These are phyloP conservation scores for Penicillium tannophilum DNA, from an alignment of 495 filamentous ascomycete species.

Conservation along the genomic window DNA sequence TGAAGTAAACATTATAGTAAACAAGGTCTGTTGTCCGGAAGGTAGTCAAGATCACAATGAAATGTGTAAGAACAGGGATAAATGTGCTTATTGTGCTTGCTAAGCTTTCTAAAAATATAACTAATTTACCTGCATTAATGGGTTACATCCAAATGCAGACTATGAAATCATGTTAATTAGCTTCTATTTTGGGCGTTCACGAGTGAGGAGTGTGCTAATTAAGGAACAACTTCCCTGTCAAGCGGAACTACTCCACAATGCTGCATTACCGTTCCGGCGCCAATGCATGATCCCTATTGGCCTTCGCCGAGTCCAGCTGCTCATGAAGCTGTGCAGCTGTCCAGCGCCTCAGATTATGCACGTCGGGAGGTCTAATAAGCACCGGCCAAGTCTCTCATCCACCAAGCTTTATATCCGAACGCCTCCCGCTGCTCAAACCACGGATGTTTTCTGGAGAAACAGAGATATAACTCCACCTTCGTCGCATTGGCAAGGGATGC, in stretches of 20 bases:
- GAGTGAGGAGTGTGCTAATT: slow-evolving; percentile 23
- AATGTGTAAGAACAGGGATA: neutral
- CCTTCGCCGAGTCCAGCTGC: slow-evolving; percentile 8
- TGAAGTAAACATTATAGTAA: too few species aligned
- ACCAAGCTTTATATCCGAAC: slow-evolving; percentile 28
- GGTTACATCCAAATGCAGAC: slow-evolving; percentile 12
- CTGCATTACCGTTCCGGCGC: slow-evolving; percentile 24
- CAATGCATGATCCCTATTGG: slow-evolving; percentile 23
- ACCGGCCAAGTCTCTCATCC: slow-evolving; percentile 7
- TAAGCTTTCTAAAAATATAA: slow-evolving; percentile 21
- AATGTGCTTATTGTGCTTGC: neutral
- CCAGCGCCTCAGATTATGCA: slow-evolving; percentile 18
- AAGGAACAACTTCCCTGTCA: slow-evolving; percentile 19
- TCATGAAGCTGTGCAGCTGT: slow-evolving; percentile 10
- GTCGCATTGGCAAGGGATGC: neutral
- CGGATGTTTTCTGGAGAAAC: slow-evolving; percentile 4
- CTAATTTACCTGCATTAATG: slow-evolving; percentile 16
- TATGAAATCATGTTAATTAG: slow-evolving; percentile 20
- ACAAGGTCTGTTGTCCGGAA: too few species aligned
- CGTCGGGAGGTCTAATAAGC: slow-evolving; percentile 8
- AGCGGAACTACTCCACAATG: slow-evolving; percentile 9
- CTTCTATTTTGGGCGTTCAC: slow-evolving; percentile 24
- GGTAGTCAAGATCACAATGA: neutral
- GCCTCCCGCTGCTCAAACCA: slow-evolving; percentile 21
- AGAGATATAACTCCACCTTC: neutral